Evolutionary conservation across 805 yeast genomes (phyloP).

Genomic region (Saccharomycopsis sp.): DNA sequence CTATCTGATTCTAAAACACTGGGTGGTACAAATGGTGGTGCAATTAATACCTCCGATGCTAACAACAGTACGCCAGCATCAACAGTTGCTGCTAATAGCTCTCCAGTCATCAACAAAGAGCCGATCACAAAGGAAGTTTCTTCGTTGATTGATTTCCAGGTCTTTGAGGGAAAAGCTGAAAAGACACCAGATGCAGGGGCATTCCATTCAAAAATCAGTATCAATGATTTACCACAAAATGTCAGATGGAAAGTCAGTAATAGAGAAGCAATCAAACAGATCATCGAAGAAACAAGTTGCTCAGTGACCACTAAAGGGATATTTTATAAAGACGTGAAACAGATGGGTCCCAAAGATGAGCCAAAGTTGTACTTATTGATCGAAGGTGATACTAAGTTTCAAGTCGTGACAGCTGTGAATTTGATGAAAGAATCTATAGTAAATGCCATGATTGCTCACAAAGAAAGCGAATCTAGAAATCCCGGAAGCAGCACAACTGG

Average conservation of each 20-base stretch:
- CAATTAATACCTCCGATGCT: no score
- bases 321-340: constrained; percentile 49
- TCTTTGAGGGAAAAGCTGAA: constrained; percentile 32
- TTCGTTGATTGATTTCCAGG: constrained; percentile 13
- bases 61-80: no score
- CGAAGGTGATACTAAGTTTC: constrained; percentile 47
- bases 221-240: constrained; percentile 78
- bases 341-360: constrained; percentile 44
- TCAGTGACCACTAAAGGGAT: constrained; percentile 79
- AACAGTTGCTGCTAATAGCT: no score
- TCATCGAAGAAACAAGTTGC: constrained; percentile 63
- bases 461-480: no score
- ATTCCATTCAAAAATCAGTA: constrained; percentile 60
- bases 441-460: constrained; percentile 18
- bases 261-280: constrained; percentile 49
- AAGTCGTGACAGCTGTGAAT: constrained; percentile 17
- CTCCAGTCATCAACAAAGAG: no score
- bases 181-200: constrained; percentile 45
- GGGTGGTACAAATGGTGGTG: no score
- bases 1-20: neutral
- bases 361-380: constrained; percentile 70
- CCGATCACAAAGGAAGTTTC: constrained; percentile 13
- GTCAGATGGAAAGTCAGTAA: constrained; percentile 74
- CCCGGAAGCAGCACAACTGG: no score
- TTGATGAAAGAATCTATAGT: constrained; percentile 15